These are phyloP conservation scores for Rhizophora apiculata DNA, from an alignment of 345 rosid genomes.

Conservation along the genomic window DNA sequence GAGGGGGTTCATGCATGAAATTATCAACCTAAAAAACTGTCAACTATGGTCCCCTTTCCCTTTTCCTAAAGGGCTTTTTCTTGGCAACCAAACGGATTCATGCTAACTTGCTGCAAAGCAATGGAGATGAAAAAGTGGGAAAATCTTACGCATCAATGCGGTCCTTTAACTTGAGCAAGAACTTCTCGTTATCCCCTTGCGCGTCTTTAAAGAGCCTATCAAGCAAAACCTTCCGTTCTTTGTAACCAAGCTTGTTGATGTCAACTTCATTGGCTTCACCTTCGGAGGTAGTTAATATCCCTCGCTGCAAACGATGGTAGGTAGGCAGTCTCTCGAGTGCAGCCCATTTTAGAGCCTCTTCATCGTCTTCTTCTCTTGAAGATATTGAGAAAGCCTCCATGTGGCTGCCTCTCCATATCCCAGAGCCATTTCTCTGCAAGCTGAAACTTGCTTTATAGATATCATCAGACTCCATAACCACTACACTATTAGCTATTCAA, in stretches of 20 bases:
- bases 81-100: neutral
- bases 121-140: neutral
- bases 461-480: conserved; percentile 15
- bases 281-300: conserved; percentile 27
- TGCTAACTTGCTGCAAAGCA: neutral
- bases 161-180: conserved; percentile 20
- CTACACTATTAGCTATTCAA: too few relatives aligned
- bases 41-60: too few relatives aligned
- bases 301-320: conserved; percentile 37
- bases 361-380: conserved; percentile 29
- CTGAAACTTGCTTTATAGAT: conserved; percentile 13
- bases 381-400: conserved; percentile 11
- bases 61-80: too few relatives aligned
- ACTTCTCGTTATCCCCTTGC: conserved; percentile 20
- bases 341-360: conserved; percentile 55
- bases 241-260: conserved; percentile 21
- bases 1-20: too few relatives aligned
- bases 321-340: conserved; percentile 50
- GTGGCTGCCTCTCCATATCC: conserved; percentile 6
- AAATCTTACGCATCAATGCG: conserved; percentile 18
- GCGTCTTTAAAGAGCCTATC: conserved; percentile 17
- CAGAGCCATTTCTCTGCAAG: conserved; percentile 3
- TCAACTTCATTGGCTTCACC: conserved; percentile 19
- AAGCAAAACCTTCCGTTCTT: conserved; percentile 13
- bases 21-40: too few relatives aligned